phyloP scores from a whole-genome alignment of 495 filamentous ascomycete species.

The Acidiella bohemica region DNA sequence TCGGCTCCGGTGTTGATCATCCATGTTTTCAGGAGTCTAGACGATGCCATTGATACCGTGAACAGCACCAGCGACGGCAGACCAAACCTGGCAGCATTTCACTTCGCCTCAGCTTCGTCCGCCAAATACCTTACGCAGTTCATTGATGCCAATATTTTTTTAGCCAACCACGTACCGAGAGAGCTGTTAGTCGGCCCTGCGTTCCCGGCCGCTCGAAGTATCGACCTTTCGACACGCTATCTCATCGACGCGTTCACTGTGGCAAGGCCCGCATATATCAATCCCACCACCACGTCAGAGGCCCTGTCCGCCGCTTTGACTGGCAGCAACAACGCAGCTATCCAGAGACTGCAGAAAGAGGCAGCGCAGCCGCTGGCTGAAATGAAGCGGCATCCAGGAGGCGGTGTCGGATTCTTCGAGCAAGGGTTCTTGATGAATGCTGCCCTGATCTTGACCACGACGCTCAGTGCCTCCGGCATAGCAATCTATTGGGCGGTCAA shows the following conservation, averaged over 20 bases:
- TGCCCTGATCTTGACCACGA: conserved; percentile 2
- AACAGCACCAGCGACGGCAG: conserved; percentile 8
- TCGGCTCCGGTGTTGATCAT: conserved; percentile 22
- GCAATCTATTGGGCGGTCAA: conserved; percentile 6
- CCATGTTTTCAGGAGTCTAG: conserved; percentile 31
- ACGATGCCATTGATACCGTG: conserved; percentile 35
- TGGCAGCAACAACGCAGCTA: conserved; percentile 7
- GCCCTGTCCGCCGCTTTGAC: conserved; percentile 12
- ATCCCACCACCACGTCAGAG: conserved; percentile 5
- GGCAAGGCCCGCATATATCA: conserved; percentile 32
- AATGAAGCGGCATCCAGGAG: conserved; percentile 29
- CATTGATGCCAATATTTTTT: conserved; percentile 34
- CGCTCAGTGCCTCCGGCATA: conserved; percentile 1
- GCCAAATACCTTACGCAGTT: conserved; percentile 43
- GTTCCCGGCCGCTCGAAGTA: background rate
- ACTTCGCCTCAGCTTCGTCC: conserved; percentile 34
- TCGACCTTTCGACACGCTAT: conserved; percentile 7
- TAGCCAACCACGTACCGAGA: conserved; percentile 39
- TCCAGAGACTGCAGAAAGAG: conserved; percentile 22
- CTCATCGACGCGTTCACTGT: conserved; percentile 26
- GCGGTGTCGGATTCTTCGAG: conserved; percentile 39
- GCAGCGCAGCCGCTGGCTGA: conserved; percentile 28
- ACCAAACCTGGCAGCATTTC: conserved; percentile 34
- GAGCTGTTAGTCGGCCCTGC: conserved; percentile 29
- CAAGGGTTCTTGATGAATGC: conserved; percentile 31